Evolutionary conservation across 495 filamentous ascomycete genomes (phyloP), one percentile per base, ranked within the genome.

Genomic region (Penicillium manginii): DNA sequence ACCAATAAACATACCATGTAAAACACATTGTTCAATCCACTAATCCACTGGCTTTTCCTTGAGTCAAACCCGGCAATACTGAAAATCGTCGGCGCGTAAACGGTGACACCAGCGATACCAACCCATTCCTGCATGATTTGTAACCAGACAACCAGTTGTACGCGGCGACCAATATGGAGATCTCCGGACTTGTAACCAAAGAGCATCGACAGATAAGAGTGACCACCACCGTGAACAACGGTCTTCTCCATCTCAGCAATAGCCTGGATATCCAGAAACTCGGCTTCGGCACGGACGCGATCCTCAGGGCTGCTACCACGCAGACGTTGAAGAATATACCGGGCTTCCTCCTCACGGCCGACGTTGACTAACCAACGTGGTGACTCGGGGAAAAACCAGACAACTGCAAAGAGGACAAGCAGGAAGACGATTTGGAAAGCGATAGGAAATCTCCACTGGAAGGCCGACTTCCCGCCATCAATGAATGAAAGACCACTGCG

Each of bases 61-160:
- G 84, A 73, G 52, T 77, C 74, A 52, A 88, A 84, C 14, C 87
- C 86, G 10, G 87, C 86, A 59, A 86, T 84, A 40, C 80, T 77
- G 73, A 90, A 90, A 45, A 91, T 88, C 0, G 84, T 87, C 8
- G 86, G 84, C 31, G 81, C 82, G 60, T 81, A 90, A 37, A 90
- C 82, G 2, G 88, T 90, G 18, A 90, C 82, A 50, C 86, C 86
- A 0, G 86, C 86, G 66, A 90, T 89, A 19, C 88, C 87, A 60
- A 87, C 81, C 86, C 86, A 90, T 65, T 89, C 86, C 61, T 88
- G 86, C 72, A 90, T 82, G 45, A 91, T 88, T 71, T 90, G 85
- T 10, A 90, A 70, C 86, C 86, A 90, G 43, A 90, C 79, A 17
- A 88, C 86, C 11, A 90, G 76, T 63, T 89, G 86, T 22, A 89